Evolutionary conservation across 768 basidiomycete species (phyloP).

Genomic region (Mycena latifolia): DNA sequence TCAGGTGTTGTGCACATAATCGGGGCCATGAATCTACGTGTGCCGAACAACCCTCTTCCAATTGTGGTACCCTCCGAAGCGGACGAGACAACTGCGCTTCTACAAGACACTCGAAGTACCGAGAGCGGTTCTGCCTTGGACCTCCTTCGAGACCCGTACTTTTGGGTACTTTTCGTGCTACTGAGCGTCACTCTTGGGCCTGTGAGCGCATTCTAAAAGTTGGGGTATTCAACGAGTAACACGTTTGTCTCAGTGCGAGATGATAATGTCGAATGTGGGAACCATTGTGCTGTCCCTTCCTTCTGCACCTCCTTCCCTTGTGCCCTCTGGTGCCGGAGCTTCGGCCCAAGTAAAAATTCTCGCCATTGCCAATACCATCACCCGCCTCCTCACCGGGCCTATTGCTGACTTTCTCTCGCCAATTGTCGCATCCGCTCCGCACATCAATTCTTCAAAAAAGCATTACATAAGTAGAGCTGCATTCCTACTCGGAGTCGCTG

Average conservation of each 20-base stretch:
- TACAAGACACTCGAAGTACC: constrained; percentile 32
- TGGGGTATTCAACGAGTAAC: constrained; percentile 10
- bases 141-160: constrained; percentile 66
- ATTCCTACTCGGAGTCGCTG: constrained; percentile 66
- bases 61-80: constrained; percentile 13
- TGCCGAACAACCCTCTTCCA: constrained; percentile 8
- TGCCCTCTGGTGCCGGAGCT: constrained; percentile 27
- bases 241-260: constrained; percentile 67
- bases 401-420: constrained; percentile 83
- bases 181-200: constrained; percentile 72
- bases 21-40: constrained; percentile 60
- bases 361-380: constrained; percentile 77
- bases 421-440: constrained; percentile 42
- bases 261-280: constrained; percentile 88
- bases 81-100: constrained; percentile 51
- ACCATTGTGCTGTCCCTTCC: constrained; percentile 79
- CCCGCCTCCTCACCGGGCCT: constrained; percentile 75
- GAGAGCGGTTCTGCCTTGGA: constrained; percentile 47
- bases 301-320: constrained; percentile 32
- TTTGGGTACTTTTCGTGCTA: constrained; percentile 73
- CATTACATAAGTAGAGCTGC: constrained; percentile 71
- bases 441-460: constrained; percentile 54
- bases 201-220: constrained; percentile 57
- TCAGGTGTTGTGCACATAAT: constrained; percentile 66
- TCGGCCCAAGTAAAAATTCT: constrained; percentile 73